phyloP scores from a whole-genome alignment of 225 moss, liverwort and hornwort species.

The Pleurozium schreberi region DNA sequence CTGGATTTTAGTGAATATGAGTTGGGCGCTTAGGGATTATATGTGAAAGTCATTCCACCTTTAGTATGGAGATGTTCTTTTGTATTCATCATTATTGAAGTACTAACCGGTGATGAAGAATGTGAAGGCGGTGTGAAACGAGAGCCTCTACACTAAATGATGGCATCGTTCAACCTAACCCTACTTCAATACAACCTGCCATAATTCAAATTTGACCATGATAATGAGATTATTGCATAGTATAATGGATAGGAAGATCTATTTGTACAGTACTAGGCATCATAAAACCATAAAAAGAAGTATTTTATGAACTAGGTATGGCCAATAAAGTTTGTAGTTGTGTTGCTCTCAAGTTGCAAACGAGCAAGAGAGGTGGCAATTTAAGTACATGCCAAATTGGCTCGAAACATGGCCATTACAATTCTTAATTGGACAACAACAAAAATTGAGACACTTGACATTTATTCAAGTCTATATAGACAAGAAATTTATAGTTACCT shows the following conservation, averaged over 20 bases:
- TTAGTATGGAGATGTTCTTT: not conserved
- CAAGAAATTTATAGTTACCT: not conserved
- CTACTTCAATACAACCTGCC: not conserved
- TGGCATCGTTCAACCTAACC: not conserved
- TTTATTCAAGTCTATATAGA: not conserved
- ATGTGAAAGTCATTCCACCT: not conserved
- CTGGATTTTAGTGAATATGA: too few relatives aligned
- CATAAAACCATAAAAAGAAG: not conserved
- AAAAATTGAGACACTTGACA: rapidly evolving
- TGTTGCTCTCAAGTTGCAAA: rapidly evolving
- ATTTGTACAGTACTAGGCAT: not conserved
- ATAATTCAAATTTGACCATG: not conserved
- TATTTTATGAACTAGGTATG: not conserved
- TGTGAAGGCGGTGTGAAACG: rapidly evolving
- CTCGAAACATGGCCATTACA: rapidly evolving
- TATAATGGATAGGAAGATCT: too few relatives aligned
- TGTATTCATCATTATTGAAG: not conserved
- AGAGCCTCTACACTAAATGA: not conserved
- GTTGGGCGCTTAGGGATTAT: too few relatives aligned
- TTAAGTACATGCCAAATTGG: rapidly evolving
- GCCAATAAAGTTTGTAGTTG: rapidly evolving
- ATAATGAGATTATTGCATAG: too few relatives aligned
- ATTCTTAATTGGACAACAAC: rapidly evolving
- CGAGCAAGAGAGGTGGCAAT: not conserved
- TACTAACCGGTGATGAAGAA: not conserved